Evolutionary conservation across 1,284 basidiomycete species (phyloP), one percentile per base, ranked within the genome.

Genomic region (Marasmius oreades): DNA sequence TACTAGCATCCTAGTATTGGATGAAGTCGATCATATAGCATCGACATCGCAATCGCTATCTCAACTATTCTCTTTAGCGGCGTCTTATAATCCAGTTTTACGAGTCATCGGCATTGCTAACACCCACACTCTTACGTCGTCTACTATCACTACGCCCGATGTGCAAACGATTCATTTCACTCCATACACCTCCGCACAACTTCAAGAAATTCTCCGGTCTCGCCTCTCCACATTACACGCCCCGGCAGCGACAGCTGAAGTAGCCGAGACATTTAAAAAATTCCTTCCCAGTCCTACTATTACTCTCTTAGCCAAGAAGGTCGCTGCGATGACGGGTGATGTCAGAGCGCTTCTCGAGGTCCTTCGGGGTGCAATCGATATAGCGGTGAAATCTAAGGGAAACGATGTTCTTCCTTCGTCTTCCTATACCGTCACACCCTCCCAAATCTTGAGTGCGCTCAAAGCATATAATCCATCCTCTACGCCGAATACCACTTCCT

Each of bases 91-190:
- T 1, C 67, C 75, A 10, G 73, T 70, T 44, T 64, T 91, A 51
- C 81, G 88, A 44, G 71, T 89, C 42, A 83, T 92, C 59, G 89
- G 86, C 51, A 92, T 92, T 63, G 90, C 90, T 28, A 92, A 92
- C 61, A 91, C 88, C 0, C 90, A 92, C 65, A 92, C 90, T 4
- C 80, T 92, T 12, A 84, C 86, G 1, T 78, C 84, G 2, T 74
- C 79, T 0, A 69, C 75, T 1, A 73, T 77, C 2, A 66, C 74
- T 12, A 69, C 75, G 3, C 60, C 71, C 5, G 69, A 78, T 44
- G 79, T 87, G 22, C 69, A 73, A 44, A 92, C 90, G 1, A 69
- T 90, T 37, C 89, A 92, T 66, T 92, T 92, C 62, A 72, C 84
- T 12, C 86, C 90, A 0, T 92, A 92, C 64, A 83, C 83, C 1